Conservation (phyloP, 441 rosid species). For the Cnidoscolus chayamansa region DNA sequence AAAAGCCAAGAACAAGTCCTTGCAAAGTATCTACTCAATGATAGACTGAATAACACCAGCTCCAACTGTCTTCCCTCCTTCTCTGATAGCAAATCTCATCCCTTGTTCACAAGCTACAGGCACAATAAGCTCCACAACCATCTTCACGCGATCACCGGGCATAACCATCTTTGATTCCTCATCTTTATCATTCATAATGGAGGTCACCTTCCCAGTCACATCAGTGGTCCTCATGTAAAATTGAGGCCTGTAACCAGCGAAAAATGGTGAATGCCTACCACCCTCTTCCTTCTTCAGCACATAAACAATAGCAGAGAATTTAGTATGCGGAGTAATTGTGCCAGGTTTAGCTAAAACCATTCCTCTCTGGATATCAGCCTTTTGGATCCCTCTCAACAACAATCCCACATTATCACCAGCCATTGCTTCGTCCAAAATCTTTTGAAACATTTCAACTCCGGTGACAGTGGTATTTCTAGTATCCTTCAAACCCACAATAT, state of each 20-base stretch:
- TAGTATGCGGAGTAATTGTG: constrained; percentile 69
- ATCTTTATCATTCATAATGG: constrained; percentile 83
- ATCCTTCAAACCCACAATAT: constrained; percentile 73
- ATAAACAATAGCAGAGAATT: constrained; percentile 67
- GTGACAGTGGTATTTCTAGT: constrained; percentile 73
- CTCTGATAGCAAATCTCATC: constrained; percentile 97
- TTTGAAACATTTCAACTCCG: constrained; percentile 92
- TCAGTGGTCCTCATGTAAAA: constrained; percentile 96
- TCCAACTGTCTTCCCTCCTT: constrained; percentile 97
- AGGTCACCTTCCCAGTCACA: constrained; percentile 73
- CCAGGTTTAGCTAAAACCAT: constrained; percentile 92
- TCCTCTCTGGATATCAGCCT: constrained; percentile 82
- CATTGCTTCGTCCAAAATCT: constrained; percentile 80
- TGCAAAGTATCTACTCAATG: constrained; percentile 42
- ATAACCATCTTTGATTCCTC: constrained; percentile 98
- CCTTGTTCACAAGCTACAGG: constrained; percentile 98
- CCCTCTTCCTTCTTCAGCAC: constrained; percentile 97
- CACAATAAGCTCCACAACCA: constrained; percentile 85
- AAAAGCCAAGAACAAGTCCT: constrained; percentile 24
- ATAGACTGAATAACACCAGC: constrained; percentile 92
- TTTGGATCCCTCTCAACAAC: constrained; percentile 83
- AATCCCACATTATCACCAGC: constrained; percentile 94
- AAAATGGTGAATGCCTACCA: constrained; percentile 81
- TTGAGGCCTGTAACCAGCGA: constrained; percentile 87
- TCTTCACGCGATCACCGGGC: constrained; percentile 95